phyloP scores from a whole-genome alignment of 2,329 filamentous ascomycete species.

The Trichoderma asperellum region DNA sequence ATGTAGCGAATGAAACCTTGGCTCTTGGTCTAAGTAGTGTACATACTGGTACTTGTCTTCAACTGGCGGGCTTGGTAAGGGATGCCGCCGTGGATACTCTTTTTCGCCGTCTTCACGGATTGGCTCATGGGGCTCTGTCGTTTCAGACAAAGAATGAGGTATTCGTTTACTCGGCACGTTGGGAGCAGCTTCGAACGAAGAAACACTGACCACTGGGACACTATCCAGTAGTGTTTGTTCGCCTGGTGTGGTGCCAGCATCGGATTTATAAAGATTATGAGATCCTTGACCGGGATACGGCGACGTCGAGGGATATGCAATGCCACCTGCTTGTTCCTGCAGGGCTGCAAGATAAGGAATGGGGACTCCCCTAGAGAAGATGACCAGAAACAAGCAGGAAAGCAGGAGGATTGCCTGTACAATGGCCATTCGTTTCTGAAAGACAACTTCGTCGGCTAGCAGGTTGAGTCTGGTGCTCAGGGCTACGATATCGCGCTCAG shows the following conservation, averaged over 20 bases:
- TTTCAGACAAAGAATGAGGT: background rate
- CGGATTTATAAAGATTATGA: slow-evolving; percentile 22
- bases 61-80: slow-evolving; percentile 35
- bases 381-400: slow-evolving; percentile 82
- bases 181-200: background rate
- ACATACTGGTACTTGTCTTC: slow-evolving; percentile 29
- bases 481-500: slow-evolving; percentile 80
- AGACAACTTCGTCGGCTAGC: slow-evolving; percentile 88
- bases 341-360: slow-evolving; percentile 41
- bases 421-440: slow-evolving; percentile 89
- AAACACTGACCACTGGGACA: background rate
- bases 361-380: slow-evolving; percentile 68
- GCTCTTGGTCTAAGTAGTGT: slow-evolving; percentile 11
- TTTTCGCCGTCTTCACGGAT: slow-evolving; percentile 12
- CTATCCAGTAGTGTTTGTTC: background rate
- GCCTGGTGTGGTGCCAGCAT: background rate
- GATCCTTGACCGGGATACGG: slow-evolving; percentile 31
- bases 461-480: slow-evolving; percentile 80
- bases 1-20: slow-evolving; percentile 3
- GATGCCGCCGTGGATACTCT: slow-evolving; percentile 36
- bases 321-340: slow-evolving; percentile 36
- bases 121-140: background rate
- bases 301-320: slow-evolving; percentile 34
- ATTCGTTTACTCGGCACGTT: slow-evolving; percentile 16
- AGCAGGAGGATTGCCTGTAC: slow-evolving; percentile 87